A percentile compares a stretch with the other conserved stretches of the same genome.
Conservation (phyloP, 1,284 basidiomycete genomes). For the Austroboletus rostrupii region DNA sequence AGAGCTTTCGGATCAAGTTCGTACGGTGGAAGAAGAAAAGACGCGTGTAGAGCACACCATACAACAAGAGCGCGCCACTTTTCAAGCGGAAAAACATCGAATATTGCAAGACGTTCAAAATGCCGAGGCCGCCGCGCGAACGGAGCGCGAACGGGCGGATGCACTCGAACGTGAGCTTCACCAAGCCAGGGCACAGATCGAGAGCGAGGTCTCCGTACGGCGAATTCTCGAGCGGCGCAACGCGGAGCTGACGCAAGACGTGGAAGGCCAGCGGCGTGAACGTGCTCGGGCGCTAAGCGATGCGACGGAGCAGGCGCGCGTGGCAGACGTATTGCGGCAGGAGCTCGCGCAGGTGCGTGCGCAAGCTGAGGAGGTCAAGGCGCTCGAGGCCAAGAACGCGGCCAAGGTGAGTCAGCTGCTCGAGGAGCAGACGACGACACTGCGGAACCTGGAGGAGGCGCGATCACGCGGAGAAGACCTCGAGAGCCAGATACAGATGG, state of each 20-base stretch:
- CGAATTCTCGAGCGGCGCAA: conserved; percentile 66
- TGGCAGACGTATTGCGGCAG: conserved; percentile 62
- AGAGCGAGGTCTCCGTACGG: conserved; percentile 55
- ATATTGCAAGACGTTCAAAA: conserved; percentile 44
- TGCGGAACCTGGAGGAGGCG: conserved; percentile 72
- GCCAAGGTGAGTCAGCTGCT: conserved; percentile 62
- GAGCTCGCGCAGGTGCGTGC: conserved; percentile 63
- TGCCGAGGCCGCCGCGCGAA: conserved; percentile 34
- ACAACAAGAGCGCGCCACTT: conserved; percentile 48
- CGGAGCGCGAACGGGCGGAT: conserved; percentile 49
- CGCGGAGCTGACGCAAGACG: conserved; percentile 54
- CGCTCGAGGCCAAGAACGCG: conserved; percentile 62
- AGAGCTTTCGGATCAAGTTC: conserved; percentile 63
- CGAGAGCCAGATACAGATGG: conserved; percentile 65
- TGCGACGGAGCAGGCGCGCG: conserved; percentile 60
- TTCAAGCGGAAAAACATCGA: conserved; percentile 54
- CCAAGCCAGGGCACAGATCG: conserved; percentile 58
- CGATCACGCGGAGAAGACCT: conserved; percentile 68
- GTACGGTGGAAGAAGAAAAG: conserved; percentile 50
- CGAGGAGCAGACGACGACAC: conserved; percentile 66
- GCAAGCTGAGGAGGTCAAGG: conserved; percentile 71
- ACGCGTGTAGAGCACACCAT: conserved; percentile 49
- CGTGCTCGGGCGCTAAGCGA: conserved; percentile 64
- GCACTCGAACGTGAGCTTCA: conserved; percentile 61
- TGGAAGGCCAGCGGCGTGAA: conserved; percentile 55